A percentile compares a stretch with the other conserved stretches of the same genome.
These are phyloP conservation scores for Osmanthus fragrans DNA, from an alignment of 257 asterid genomes.

Conservation along the genomic window DNA sequence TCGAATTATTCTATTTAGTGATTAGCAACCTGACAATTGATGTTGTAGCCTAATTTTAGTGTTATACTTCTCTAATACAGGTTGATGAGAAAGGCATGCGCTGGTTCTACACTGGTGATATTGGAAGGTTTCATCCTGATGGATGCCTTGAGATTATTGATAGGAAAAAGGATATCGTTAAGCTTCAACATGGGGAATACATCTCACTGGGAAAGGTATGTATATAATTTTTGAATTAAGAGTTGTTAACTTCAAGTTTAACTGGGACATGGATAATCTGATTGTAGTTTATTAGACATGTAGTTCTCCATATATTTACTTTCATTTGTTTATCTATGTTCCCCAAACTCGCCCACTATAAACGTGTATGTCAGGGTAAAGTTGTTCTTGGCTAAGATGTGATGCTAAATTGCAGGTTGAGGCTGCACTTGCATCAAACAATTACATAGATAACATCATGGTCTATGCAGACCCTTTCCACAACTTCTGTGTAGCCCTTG, in stretches of 20 bases:
- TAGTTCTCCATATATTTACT: not conserved
- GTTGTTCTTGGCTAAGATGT: constrained; percentile 1
- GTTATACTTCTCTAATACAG: constrained; percentile 38
- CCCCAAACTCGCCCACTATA: not conserved
- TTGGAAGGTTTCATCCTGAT: constrained; percentile 86
- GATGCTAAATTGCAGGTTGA: constrained; percentile 57
- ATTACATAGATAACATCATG: constrained; percentile 69
- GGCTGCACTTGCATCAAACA: constrained; percentile 73
- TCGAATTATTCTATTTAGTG: constrained; percentile 19
- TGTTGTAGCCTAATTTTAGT: constrained; percentile 15
- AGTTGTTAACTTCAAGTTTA: not conserved
- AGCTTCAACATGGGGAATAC: constrained; percentile 95
- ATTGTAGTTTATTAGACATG: not conserved
- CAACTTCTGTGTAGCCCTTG: constrained; percentile 75
- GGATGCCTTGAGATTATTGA: constrained; percentile 94
- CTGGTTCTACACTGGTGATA: constrained; percentile 91
- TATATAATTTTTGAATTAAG: not conserved
- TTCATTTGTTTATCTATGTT: not conserved
- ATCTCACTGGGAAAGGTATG: constrained; percentile 87
- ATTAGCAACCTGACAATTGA: not conserved
- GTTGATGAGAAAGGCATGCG: constrained; percentile 83
- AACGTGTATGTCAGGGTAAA: not conserved
- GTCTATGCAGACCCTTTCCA: constrained; percentile 78
- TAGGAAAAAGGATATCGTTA: constrained; percentile 90
- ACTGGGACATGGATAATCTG: not conserved